Base-by-base conservation (phyloP, 768 basidiomycete species). In the Lyophyllum decastes region DNA sequence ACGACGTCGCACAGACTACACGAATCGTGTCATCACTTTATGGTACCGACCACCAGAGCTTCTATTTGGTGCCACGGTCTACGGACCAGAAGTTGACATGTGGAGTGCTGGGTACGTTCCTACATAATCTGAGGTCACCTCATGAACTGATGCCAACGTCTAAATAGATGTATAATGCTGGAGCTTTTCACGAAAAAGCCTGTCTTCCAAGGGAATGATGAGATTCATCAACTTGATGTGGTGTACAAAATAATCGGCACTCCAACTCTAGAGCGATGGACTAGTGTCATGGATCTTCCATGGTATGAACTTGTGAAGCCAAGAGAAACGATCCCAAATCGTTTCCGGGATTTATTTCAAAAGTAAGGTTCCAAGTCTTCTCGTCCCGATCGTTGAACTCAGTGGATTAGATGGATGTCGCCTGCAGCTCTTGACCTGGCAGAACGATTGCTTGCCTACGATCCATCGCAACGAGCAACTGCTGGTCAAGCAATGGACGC, bases 301-400 rank as follows among this genome's bases (percentile, higher is more conserved):
- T 99, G 97, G 97, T 99, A 94, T 68, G 97, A 99, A 70, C 82
- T 99, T n/a, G 89, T 99, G 49, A 95, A 93, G 70, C 95, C 96
- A 1, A 89, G 85, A 66, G 88, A 92, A 49, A 70, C 73, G 12
- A 73, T 94, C 10, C 82, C 83, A 16, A 90, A 90, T 64, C 86
- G 82, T 55, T 94, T 99, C 67, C 80, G 90, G 48, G 88, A 91
- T 46, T 72, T 88, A n/a, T 98, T 96, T 70, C 81, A 87, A 64
- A 92, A 89, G 94, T 95, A 63, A 53, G 79, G 69, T n/a, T 30
- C 50, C 38, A 27, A 30, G 38, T 49, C 40, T 43, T 35, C 25
- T 55, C 58, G 1, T 49, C 4, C 35, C 46, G 27, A 35, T 48
- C 53, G 46, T 50, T 40, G 26, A 57, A 41, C n/a, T n/a, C 52